Conservation (phyloP, 140 eudicot species). For the Senecio squalidus region DNA sequence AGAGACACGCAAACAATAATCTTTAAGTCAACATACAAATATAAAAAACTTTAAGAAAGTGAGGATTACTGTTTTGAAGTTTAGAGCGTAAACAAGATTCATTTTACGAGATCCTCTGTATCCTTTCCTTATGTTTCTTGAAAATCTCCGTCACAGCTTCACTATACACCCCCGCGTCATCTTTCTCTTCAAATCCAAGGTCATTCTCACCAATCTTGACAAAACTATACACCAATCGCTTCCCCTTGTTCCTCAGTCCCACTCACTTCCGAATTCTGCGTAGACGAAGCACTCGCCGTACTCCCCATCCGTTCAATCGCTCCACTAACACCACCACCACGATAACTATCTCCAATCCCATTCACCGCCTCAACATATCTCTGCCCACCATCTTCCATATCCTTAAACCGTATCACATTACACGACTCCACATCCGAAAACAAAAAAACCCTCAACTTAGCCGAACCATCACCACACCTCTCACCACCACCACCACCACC, state of each 20-base stretch:
- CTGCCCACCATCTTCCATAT: slow-evolving; percentile 71
- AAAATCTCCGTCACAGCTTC: slow-evolving; percentile 1
- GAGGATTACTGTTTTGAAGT: background rate
- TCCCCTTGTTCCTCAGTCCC: slow-evolving; percentile 61
- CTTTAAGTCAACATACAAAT: too few species aligned
- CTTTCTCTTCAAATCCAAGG: background rate
- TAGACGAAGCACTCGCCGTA: slow-evolving; percentile 60
- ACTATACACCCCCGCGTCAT: background rate
- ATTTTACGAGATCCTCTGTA: background rate
- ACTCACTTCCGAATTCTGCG: slow-evolving; percentile 74
- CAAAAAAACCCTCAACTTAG: slow-evolving; percentile 72
- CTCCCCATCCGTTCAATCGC: slow-evolving; percentile 59
- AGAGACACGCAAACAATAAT: too few species aligned
- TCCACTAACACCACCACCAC: slow-evolving; percentile 31
- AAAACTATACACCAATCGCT: slow-evolving; percentile 23
- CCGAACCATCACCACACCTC: slow-evolving; percentile 71
- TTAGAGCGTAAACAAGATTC: too few species aligned
- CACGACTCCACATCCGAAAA: slow-evolving; percentile 63
- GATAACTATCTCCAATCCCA: slow-evolving; percentile 44
- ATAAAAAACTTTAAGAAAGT: too few species aligned
- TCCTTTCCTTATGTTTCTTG: background rate
- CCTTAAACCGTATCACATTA: slow-evolving; percentile 42
- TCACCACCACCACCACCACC: too few species aligned
- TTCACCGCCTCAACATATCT: slow-evolving; percentile 85
- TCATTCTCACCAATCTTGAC: background rate